These are phyloP conservation scores for Xylaria sp. DNA, from an alignment of 2,329 filamentous ascomycete genomes.

Conservation along the genomic window DNA sequence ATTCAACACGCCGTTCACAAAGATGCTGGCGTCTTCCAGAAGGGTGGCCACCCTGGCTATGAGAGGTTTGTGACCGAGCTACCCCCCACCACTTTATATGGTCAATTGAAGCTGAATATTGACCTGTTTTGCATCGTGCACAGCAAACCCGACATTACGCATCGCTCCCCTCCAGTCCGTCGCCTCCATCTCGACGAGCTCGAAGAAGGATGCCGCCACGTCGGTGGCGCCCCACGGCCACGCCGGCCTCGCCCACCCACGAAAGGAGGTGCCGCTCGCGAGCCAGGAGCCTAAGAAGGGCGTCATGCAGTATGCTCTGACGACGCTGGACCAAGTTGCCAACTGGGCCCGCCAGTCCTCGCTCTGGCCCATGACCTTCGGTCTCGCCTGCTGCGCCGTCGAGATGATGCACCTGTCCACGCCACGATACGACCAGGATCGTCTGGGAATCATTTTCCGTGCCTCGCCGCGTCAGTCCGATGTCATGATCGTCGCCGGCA, in stretches of 20 bases:
- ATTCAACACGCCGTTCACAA: constrained; percentile 22
- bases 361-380: constrained; percentile 90
- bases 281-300: constrained; percentile 85
- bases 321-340: constrained; percentile 79
- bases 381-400: constrained; percentile 86
- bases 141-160: constrained; percentile 74
- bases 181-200: constrained; percentile 72
- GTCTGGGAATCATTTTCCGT: constrained; percentile 89
- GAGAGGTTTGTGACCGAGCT: constrained; percentile 50
- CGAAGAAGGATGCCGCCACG: constrained; percentile 72
- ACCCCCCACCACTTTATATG: neutral
- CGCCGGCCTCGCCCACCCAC: constrained; percentile 64
- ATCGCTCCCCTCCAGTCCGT: constrained; percentile 71
- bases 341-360: constrained; percentile 89
- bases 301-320: constrained; percentile 86
- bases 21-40: constrained; percentile 56
- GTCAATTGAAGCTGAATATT: constrained; percentile 38
- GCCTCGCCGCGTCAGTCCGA: constrained; percentile 88
- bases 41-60: constrained; percentile 55
- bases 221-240: constrained; percentile 64
- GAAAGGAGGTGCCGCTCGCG: constrained; percentile 78
- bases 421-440: constrained; percentile 88
- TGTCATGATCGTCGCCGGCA: constrained; percentile 93
- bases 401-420: constrained; percentile 95
- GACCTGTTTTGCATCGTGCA: constrained; percentile 36